Percentiles rank a stretch among this genome's conserved stretches.
Conservation (phyloP, 2,329 filamentous ascomycete genomes). For the Sporothrix globosa region DNA sequence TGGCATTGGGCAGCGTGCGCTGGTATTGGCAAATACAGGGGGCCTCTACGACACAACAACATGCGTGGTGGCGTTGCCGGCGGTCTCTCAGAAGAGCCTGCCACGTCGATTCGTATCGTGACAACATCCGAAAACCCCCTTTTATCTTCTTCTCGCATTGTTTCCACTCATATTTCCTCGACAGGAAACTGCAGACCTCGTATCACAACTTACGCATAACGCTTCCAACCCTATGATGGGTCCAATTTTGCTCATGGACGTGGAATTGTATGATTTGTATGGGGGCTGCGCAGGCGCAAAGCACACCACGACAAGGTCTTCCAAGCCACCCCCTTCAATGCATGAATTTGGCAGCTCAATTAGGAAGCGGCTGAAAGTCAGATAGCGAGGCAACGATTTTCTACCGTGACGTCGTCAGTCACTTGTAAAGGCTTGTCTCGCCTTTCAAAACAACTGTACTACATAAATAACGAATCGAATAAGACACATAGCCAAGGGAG, state of each 20-base stretch:
- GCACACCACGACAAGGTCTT: constrained; percentile 9
- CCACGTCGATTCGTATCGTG: background rate
- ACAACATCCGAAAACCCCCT: background rate
- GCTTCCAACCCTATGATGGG: background rate
- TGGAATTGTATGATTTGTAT: constrained; percentile 11
- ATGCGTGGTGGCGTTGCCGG: background rate
- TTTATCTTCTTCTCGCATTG: background rate
- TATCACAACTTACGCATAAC: constrained; percentile 18
- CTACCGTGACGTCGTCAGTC: background rate
- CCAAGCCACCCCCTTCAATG: constrained; percentile 32
- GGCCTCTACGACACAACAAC: background rate
- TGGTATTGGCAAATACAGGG: background rate
- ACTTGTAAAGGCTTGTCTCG: background rate
- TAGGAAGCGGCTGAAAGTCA: background rate
- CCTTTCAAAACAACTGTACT: background rate
- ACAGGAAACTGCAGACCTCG: background rate
- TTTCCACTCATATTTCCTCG: background rate
- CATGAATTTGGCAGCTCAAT: constrained; percentile 24
- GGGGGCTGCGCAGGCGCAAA: constrained; percentile 23
- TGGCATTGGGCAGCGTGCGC: background rate
- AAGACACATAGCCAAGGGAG: background rate
- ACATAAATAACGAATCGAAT: background rate
- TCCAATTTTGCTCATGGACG: background rate
- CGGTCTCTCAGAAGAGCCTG: background rate
- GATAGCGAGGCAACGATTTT: background rate